Percentiles rank a stretch among this genome's conserved stretches.
Conservation (phyloP, 345 rosid genomes). For the Orychophragmus violaceus region DNA sequence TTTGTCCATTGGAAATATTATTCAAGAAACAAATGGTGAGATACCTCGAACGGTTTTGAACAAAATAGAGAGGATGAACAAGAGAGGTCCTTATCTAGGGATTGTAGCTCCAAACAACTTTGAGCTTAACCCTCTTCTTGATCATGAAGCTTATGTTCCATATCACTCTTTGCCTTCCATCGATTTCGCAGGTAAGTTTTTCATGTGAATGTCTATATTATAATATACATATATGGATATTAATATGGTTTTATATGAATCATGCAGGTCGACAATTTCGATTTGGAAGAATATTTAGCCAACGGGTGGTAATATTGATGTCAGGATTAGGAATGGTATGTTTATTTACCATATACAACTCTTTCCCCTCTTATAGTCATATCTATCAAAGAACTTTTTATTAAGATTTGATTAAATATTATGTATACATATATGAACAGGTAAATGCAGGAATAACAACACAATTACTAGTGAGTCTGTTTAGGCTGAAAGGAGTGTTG, state of each 20-base stretch:
- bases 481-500: constrained; percentile 55
- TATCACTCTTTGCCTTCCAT: constrained; percentile 34
- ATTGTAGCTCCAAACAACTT: constrained; percentile 63
- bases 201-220: background rate
- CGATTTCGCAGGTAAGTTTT: constrained; percentile 52
- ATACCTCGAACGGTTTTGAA: constrained; percentile 15
- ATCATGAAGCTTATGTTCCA: constrained; percentile 43
- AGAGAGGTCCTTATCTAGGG: constrained; percentile 55
- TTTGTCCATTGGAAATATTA: constrained; percentile 16
- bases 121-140: constrained; percentile 79
- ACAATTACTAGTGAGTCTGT: constrained; percentile 45
- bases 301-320: constrained; percentile 53
- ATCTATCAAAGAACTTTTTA: background rate
- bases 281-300: constrained; percentile 38
- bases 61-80: constrained; percentile 34
- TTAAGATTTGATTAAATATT: background rate
- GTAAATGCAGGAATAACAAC: constrained; percentile 69
- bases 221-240: background rate
- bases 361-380: too few species aligned
- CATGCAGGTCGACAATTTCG: constrained; percentile 60
- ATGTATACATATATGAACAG: constrained; percentile 21
- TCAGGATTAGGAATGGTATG: constrained; percentile 62
- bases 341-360: background rate
- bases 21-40: constrained; percentile 30
- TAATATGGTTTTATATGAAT: background rate